Evolutionary conservation across 208 protist genomes (phyloP).

Genomic region (Trypanosoma vivax): DNA sequence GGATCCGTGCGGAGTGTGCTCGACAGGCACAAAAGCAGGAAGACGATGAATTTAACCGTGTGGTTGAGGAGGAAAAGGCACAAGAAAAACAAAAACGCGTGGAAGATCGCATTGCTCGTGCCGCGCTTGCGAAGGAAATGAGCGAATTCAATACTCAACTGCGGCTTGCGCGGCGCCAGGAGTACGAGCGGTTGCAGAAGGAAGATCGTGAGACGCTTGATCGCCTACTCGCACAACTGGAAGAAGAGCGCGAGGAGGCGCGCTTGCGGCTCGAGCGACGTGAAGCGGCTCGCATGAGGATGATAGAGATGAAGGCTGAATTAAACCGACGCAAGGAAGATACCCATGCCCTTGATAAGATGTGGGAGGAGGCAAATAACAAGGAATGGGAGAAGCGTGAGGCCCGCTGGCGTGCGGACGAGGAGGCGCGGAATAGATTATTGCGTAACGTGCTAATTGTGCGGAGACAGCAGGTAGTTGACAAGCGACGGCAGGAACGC

Average conservation of each 20-base stretch:
- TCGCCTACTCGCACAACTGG: slow-evolving; percentile 39
- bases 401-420: slow-evolving; percentile 56
- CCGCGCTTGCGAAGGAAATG: slow-evolving; percentile 59
- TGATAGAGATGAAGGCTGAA: slow-evolving; percentile 49
- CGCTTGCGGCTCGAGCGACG: slow-evolving; percentile 29
- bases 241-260: slow-evolving; percentile 35
- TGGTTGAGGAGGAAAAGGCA: slow-evolving; percentile 27
- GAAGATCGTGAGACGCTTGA: slow-evolving; percentile 73
- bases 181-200: slow-evolving; percentile 57
- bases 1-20: slow-evolving; percentile 26
- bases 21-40: slow-evolving; percentile 34
- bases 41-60: slow-evolving; percentile 56
- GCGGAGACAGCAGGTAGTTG: slow-evolving; percentile 73
- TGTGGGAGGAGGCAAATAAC: slow-evolving; percentile 79
- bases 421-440: slow-evolving; percentile 47
- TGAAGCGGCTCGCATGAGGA: slow-evolving; percentile 25
- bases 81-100: slow-evolving; percentile 39
- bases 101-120: slow-evolving; percentile 21
- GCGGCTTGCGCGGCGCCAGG: slow-evolving; percentile 54
- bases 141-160: slow-evolving; percentile 61
- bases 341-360: slow-evolving; percentile 46
- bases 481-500: slow-evolving; percentile 42
- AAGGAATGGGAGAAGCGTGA: slow-evolving; percentile 80
- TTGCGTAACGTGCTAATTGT: slow-evolving; percentile 66
- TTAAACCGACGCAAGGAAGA: slow-evolving; percentile 35